Evolutionary conservation across 73 alveolate species (phyloP).

Genomic region (Paramecium primaurelia): DNA sequence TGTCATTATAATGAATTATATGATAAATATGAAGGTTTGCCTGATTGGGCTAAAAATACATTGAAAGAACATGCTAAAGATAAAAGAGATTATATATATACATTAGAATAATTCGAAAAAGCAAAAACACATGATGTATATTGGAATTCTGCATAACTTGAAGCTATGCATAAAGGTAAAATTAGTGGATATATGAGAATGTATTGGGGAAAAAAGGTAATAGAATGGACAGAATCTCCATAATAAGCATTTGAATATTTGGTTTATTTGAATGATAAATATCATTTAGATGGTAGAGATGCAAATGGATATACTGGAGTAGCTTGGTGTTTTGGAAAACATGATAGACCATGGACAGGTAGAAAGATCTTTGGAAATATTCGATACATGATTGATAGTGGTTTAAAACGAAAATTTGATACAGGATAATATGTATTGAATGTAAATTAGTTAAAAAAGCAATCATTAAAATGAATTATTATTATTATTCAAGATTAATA

Average conservation of each 20-base stretch:
- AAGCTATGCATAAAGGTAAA: conserved; percentile 44
- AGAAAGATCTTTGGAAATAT: conserved; percentile 38
- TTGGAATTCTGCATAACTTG: conserved; percentile 50
- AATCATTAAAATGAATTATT: not conserved
- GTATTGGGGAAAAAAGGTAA: conserved; percentile 58
- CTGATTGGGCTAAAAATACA: conserved; percentile 44
- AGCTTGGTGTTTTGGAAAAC: conserved; percentile 63
- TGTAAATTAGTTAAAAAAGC: not conserved
- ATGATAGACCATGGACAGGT: conserved; percentile 57
- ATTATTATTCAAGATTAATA: too few relatives aligned
- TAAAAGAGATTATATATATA: not conserved
- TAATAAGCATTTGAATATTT: conserved; percentile 10
- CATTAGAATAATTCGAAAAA: not conserved
- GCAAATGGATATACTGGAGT: conserved; percentile 61
- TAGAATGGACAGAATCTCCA: conserved; percentile 43
- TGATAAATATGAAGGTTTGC: conserved; percentile 43
- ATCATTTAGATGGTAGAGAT: conserved; percentile 59
- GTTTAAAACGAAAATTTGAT: conserved; percentile 41
- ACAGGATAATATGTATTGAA: not conserved
- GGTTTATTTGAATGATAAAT: conserved; percentile 51
- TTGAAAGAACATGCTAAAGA: not conserved
- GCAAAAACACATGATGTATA: conserved; percentile 50
- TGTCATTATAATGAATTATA: not conserved
- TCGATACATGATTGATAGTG: conserved; percentile 40
- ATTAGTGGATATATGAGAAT: conserved; percentile 54